Percentiles rank a stretch among this genome's conserved stretches.
Conservation (phyloP, 2,329 filamentous ascomycete genomes). For the Penicillium sp. region DNA sequence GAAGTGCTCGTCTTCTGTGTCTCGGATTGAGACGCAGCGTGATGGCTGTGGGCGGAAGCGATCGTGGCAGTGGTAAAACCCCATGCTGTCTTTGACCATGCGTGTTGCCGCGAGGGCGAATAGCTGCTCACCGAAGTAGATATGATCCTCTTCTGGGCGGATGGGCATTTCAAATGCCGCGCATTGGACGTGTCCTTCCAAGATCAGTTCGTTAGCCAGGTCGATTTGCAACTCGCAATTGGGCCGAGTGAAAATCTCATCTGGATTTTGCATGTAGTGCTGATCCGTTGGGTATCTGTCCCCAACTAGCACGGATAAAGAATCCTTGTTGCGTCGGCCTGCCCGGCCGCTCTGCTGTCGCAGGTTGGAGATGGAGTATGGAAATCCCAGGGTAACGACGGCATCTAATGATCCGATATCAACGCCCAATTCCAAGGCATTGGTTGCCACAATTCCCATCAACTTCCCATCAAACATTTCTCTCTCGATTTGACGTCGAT, state of each 20-base stretch:
- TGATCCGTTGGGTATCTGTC: constrained; percentile 89
- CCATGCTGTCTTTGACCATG: constrained; percentile 65
- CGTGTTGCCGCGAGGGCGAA: constrained; percentile 65
- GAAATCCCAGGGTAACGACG: constrained; percentile 89
- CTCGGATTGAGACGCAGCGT: constrained; percentile 76
- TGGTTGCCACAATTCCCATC: constrained; percentile 88
- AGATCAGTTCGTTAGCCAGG: constrained; percentile 79
- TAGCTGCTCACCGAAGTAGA: constrained; percentile 74
- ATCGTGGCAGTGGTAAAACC: constrained; percentile 85
- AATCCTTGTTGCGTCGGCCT: constrained; percentile 87
- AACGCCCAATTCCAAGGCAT: constrained; percentile 84
- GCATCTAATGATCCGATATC: constrained; percentile 93
- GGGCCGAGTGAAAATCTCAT: constrained; percentile 83
- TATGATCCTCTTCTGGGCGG: constrained; percentile 63
- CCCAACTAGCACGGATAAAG: constrained; percentile 80
- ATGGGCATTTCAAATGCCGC: constrained; percentile 94
- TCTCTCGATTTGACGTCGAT: constrained; percentile 77
- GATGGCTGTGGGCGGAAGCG: constrained; percentile 82
- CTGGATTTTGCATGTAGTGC: constrained; percentile 93
- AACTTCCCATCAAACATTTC: constrained; percentile 98
- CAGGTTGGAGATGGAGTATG: constrained; percentile 89
- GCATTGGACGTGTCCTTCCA: constrained; percentile 92
- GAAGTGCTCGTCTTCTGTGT: constrained; percentile 87
- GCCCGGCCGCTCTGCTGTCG: constrained; percentile 92
- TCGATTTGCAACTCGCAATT: constrained; percentile 88